These are phyloP conservation scores for Trichoderma pleuroti DNA, from an alignment of 2,329 filamentous ascomycete genomes.

Conservation along the genomic window DNA sequence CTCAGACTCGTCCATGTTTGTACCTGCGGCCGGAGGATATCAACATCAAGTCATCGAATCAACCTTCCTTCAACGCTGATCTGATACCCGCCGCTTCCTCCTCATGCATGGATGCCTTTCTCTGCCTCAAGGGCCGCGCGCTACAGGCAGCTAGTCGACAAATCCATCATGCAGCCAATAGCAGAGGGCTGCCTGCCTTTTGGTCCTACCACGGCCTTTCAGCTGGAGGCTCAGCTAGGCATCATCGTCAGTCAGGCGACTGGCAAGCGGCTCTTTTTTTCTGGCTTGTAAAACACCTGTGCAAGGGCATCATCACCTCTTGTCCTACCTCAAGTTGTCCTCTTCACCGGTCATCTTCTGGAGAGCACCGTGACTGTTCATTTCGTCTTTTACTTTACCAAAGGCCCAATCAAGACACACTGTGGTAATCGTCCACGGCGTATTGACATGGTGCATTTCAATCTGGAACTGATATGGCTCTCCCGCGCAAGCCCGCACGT, in stretches of 20 bases:
- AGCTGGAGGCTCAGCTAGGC: constrained; percentile 15
- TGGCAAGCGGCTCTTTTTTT: neutral
- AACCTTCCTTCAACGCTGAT: neutral
- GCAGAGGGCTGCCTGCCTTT: neutral
- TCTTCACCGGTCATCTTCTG: neutral
- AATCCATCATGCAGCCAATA: constrained; percentile 9
- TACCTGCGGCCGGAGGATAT: neutral
- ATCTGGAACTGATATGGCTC: constrained; percentile 16
- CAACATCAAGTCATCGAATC: neutral
- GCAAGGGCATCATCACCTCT: neutral
- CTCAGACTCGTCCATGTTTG: neutral
- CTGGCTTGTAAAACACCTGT: neutral
- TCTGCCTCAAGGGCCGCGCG: neutral
- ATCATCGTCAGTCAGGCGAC: constrained; percentile 13
- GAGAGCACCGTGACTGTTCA: neutral
- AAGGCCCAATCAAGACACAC: neutral
- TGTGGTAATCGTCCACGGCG: neutral
- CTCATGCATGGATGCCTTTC: constrained; percentile 15
- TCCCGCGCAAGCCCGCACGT: constrained; percentile 13
- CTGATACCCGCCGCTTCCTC: neutral
- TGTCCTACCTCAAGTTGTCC: neutral
- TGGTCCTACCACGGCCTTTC: constrained; percentile 7
- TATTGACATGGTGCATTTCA: constrained; percentile 6
- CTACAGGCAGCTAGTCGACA: neutral
- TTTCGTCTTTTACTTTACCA: neutral